Percentiles rank a stretch among this genome's conserved stretches.
Conservation (phyloP, 202 grass and related monocot species). For the Tripidium arundinaceum region DNA sequence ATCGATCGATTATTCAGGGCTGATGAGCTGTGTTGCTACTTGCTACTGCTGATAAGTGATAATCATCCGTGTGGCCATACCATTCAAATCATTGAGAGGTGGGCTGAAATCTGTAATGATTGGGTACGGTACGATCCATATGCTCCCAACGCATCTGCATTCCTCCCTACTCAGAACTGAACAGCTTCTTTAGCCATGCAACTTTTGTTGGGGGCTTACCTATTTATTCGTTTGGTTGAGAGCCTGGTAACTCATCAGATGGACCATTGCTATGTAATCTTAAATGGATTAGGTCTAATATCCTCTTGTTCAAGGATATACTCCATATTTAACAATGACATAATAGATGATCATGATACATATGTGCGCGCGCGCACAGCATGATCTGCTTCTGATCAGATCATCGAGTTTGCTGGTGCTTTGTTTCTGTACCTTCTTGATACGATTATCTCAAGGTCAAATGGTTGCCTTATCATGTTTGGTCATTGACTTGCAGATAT, state of each 20-base stretch:
- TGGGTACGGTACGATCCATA: background rate
- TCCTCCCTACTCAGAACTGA: background rate
- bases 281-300: background rate
- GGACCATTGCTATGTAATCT: background rate
- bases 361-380: background rate
- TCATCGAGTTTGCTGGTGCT: background rate
- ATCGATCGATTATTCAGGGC: background rate
- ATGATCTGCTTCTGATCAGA: background rate
- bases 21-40: background rate
- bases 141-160: background rate
- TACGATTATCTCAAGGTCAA: background rate
- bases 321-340: background rate
- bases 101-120: background rate
- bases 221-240: background rate
- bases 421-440: background rate
- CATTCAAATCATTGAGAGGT: background rate
- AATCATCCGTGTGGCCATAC: background rate
- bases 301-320: background rate
- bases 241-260: background rate
- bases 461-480: background rate
- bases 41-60: too few relatives aligned
- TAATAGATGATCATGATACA: background rate
- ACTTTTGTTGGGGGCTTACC: background rate
- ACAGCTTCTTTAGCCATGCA: background rate
- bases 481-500: conserved; percentile 48